A percentile compares a stretch with the other conserved stretches of the same genome.
phyloP scores from a whole-genome alignment of 805 yeast species.

The Yarrowia hollandica region DNA sequence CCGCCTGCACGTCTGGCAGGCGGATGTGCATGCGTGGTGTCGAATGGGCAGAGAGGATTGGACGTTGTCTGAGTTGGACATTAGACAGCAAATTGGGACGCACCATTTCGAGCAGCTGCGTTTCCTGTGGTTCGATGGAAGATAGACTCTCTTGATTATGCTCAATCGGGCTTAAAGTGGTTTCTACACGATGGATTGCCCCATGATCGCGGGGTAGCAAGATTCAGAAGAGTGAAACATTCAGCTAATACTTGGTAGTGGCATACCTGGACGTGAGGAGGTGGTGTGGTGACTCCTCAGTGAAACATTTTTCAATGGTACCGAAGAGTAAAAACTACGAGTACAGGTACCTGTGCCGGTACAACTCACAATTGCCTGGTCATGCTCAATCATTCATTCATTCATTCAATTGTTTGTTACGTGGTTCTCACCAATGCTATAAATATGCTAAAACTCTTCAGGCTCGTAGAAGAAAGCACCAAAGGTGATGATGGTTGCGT shows the following conservation, averaged over 20 bases:
- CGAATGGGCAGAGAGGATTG: background rate
- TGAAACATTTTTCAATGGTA: too few species aligned
- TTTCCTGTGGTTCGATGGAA: too few species aligned
- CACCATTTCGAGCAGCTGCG: too few species aligned
- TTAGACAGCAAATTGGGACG: too few species aligned
- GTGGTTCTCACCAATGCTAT: slow-evolving; percentile 21
- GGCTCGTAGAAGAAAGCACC: slow-evolving; percentile 69
- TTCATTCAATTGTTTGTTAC: slow-evolving; percentile 6
- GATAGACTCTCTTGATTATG: too few species aligned
- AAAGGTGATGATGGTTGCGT: slow-evolving; percentile 79
- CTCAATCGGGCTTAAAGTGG: background rate
- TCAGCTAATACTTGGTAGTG: too few species aligned
- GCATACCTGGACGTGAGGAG: too few species aligned
- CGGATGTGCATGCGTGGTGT: background rate
- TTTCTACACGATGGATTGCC: background rate
- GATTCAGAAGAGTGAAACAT: too few species aligned
- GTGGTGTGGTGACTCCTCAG: too few species aligned
- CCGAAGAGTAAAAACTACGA: too few species aligned
- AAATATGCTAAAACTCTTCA: slow-evolving; percentile 43
- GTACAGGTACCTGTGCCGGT: too few species aligned
- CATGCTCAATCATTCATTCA: background rate
- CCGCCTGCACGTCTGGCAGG: slow-evolving; percentile 16
- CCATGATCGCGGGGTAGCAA: slow-evolving; percentile 4
- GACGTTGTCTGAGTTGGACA: background rate
- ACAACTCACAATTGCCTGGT: too few species aligned